A percentile compares a stretch with the other conserved stretches of the same genome.
phyloP scores from a whole-genome alignment of 2,329 filamentous ascomycete genomes.

The Aspergillus cejpii region DNA sequence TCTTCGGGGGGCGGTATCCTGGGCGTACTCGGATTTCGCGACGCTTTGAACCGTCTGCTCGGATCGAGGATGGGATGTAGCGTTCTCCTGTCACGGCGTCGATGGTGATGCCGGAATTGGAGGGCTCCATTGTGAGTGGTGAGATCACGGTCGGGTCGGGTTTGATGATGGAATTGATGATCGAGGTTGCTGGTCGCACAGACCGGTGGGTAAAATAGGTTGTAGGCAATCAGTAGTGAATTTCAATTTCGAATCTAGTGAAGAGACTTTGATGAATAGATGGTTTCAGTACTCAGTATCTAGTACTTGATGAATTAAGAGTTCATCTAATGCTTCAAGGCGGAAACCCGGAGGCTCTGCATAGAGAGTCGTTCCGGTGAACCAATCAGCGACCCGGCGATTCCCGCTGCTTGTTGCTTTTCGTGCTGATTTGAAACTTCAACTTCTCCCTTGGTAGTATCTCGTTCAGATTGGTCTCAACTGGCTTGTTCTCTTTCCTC shows the following conservation, averaged over 20 bases:
- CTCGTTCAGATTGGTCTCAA: conserved; percentile 4
- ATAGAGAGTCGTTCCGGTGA: conserved; percentile 9
- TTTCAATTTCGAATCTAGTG: neutral
- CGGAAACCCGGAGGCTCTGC: conserved; percentile 23
- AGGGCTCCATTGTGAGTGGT: conserved; percentile 48
- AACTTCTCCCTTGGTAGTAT: conserved; percentile 20
- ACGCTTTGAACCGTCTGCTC: conserved; percentile 82
- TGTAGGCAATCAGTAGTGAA: neutral
- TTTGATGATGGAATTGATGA: no score
- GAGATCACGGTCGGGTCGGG: conserved; percentile 3
- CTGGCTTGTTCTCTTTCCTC: conserved; percentile 16
- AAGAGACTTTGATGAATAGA: neutral
- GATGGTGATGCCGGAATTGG: conserved; percentile 68
- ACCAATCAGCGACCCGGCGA: conserved; percentile 37
- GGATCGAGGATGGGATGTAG: conserved; percentile 78
- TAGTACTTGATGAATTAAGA: no score
- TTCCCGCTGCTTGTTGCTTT: conserved; percentile 32
- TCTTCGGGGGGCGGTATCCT: conserved; percentile 94
- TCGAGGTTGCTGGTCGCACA: no score
- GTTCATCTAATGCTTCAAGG: conserved; percentile 3
- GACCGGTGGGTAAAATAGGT: neutral
- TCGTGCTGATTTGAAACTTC: conserved; percentile 27
- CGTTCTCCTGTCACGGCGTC: conserved; percentile 70
- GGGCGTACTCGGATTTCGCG: conserved; percentile 92
- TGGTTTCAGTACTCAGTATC: no score